Evolutionary conservation across 176 grass and related monocot genomes (phyloP), one percentile per base, ranked within the genome.

Genomic region (Themeda triandra): DNA sequence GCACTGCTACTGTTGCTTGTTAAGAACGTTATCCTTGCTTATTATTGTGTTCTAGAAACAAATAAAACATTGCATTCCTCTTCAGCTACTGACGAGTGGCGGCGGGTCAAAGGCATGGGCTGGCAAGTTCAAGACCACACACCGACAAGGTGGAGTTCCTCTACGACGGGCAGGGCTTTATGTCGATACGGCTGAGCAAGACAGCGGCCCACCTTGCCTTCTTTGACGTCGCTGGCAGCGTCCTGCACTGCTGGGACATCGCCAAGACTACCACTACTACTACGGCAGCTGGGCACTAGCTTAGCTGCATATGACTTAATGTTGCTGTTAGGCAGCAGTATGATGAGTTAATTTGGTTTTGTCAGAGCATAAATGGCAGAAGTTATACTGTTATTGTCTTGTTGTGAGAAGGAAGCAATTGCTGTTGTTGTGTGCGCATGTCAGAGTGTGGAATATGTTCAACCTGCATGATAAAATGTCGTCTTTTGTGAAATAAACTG

Each of bases 131-230:
- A 91, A 67, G 69, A 6, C 87, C 0, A 98, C 70, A n/a, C 53
- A 5, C 82, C 0, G 92, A 98, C 36, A 93, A 91, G 75, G 42
- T 90, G 31, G 82, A 73, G 46, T 98, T 98, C 89, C 85, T 98
- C 56, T 88, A 98, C 37, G 96, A 98, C 15, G 96, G 96, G 13
- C 93, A 98, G 51, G 93, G 96, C 2, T 98, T 98, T 69, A 86
- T 94, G 81, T 98, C 93, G 0, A 92, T 98, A 53, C 48, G 83
- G 13, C 69, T 98, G 36, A 95, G 80, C 30, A 41, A 64, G 75
- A 49, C 79, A 1, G 33, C 83, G 45, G 91, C 87, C 0, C 36
- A 44, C 49, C 24, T 95, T 27, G 63, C 35, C 19, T 98, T 98
- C 71, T 98, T 93, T 60, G 89, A 93, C 23, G 91, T 89, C 24